phyloP scores from a whole-genome alignment of 208 protist species.

The Leishmania martiniquensis region DNA sequence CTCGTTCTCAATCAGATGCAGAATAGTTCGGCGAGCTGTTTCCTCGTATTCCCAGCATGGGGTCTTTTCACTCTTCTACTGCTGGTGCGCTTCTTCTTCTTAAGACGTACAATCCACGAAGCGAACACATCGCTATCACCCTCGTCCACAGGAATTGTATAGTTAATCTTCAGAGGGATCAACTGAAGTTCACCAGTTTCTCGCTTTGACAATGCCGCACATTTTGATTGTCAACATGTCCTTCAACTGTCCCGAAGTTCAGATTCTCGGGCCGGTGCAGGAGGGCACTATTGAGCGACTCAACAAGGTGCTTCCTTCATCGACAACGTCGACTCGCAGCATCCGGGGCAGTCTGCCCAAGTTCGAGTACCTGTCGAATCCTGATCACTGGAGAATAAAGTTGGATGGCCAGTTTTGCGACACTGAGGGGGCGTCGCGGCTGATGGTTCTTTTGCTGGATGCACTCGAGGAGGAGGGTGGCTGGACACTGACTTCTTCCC shows the following conservation, averaged over 20 bases:
- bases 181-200: background rate
- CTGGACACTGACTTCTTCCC: slow-evolving; percentile 82
- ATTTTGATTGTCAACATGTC: slow-evolving; percentile 80
- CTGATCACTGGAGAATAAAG: slow-evolving; percentile 85
- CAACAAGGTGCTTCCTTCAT: slow-evolving; percentile 76
- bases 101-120: background rate
- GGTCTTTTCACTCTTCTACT: background rate
- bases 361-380: slow-evolving; percentile 80
- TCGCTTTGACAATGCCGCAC: slow-evolving; percentile 49
- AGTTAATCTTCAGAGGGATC: background rate
- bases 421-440: slow-evolving; percentile 67
- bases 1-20: background rate
- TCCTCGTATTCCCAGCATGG: background rate
- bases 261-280: slow-evolving; percentile 84
- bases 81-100: background rate
- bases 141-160: background rate
- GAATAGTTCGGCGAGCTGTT: background rate
- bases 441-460: slow-evolving; percentile 88
- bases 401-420: slow-evolving; percentile 88
- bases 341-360: slow-evolving; percentile 56
- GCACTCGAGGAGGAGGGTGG: slow-evolving; percentile 86
- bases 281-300: slow-evolving; percentile 87
- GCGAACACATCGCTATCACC: background rate
- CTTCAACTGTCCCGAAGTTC: slow-evolving; percentile 87
- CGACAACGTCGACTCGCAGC: slow-evolving; percentile 82